Evolutionary conservation across 768 basidiomycete genomes (phyloP), one percentile per base, ranked within the genome.

Genomic region (Lenzites betulinus): DNA sequence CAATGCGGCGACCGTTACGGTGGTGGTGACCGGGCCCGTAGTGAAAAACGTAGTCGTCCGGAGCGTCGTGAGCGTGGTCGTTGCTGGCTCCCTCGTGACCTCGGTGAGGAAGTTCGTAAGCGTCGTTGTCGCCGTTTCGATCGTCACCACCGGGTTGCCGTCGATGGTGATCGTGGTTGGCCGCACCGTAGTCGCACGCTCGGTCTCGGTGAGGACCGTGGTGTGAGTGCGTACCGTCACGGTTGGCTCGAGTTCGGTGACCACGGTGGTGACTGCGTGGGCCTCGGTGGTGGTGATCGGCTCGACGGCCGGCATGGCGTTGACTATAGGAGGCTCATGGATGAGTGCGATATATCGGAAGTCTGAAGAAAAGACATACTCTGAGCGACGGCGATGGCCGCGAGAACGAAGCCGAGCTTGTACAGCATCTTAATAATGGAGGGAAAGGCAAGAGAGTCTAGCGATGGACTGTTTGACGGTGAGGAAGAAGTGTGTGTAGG

Each of bases 311-410:
- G 50, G 50, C 33, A 38, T 23, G 2, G 50, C 50, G 3, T 20
- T 33, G 20, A 12, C 50, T 51, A 33, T 7, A 20, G 7, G 18
- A 2, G 33, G 13, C 11, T 11, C 6, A 13, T 33, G 8, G 20
- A 12, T 20, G 7, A 48, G 25, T 16, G n/a, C 13, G 20, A 12
- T 30, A 7, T 5, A 6, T n/a, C 9, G 9, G 22, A 1, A 16
- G 33, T 22, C n/a, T 1, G 2, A 7, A 8, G 44, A 23, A 46
- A 13, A 36, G 3, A 23, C 50, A n/a, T 4, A 51, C 50, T 38
- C 50, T 51, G 50, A 8, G 50, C 50, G 20, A 51, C 35, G n/a
- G 50, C 50, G 50, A 51, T 36, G 33, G 50, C 50, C n/a, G 50
- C 50, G 15, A 51, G 20, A 36, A 51, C 50, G 33, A 51, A 51